Base-by-base conservation (phyloP, 2,329 filamentous ascomycete species). In the Gnomoniopsis smithogilvyi region DNA sequence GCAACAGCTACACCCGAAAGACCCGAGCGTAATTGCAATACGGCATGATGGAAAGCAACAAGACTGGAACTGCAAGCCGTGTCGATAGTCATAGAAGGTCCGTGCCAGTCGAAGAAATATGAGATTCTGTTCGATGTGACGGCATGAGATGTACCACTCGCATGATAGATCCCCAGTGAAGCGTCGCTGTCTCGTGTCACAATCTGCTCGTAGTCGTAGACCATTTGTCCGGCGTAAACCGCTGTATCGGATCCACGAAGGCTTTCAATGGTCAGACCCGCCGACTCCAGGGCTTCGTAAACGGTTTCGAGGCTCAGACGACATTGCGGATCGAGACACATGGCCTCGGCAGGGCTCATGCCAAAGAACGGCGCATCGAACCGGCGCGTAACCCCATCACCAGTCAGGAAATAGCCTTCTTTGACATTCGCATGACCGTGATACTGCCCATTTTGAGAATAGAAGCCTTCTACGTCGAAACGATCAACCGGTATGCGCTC, bases 1-100 rank as follows among this genome's bases (percentile, higher is more conserved):
- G 70, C 71, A 52, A 73, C 67, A 10, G 75, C 72, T 51, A 70
- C 64, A 3, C 54, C 50, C 14, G 66, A 68, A 22, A 72, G 68
- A 3, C 69, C 69, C 3, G 64, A 62, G 2, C 70, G 67, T 6
- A 78, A 61, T 46, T 62, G 67, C 51, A 74, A 65, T 14, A 73
- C 67, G 0, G 70, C 76, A 49, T 71, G 64, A 51, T 79, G 74
- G 1, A 80, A 61, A 0, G 74, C 74, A 0, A 74, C 66, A 6
- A 78, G 61, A 21, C 68, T 71, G 17, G 72, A 70, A 0, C 75
- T 77, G 59, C 78, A 80, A 0, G 73, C 78, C 0, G 78, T 79
- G 52, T 79, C 76, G 1, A 79, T 65, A 0, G 75, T 75, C 60
- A 79, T 64, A n/a, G n/a, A n/a, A n/a, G n/a, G n/a, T n/a, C n/a